Evolutionary conservation across 495 filamentous ascomycete genomes (phyloP).

Genomic region (Apiosordaria backusii): DNA sequence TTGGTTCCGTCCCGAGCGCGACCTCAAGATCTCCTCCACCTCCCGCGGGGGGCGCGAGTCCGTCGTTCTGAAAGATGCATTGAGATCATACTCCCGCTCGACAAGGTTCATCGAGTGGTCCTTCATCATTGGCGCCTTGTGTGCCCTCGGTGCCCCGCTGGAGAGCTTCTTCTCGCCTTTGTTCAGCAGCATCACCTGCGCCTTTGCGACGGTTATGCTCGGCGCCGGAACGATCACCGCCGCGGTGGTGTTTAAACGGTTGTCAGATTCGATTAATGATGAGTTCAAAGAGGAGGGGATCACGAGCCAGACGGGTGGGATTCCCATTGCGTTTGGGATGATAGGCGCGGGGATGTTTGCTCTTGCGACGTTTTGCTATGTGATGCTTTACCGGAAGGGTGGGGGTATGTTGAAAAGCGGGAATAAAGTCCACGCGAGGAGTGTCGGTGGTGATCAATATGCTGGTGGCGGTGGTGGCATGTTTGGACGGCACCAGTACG

Average conservation of each 20-base stretch:
- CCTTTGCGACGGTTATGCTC: slow-evolving; percentile 28
- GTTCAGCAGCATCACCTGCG: slow-evolving; percentile 20
- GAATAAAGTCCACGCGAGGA: slow-evolving; percentile 10
- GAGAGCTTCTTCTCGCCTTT: slow-evolving; percentile 23
- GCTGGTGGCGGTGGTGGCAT: slow-evolving; percentile 8
- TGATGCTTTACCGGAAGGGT: slow-evolving; percentile 5
- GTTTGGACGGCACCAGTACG: slow-evolving; percentile 33
- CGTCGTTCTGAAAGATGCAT: slow-evolving; percentile 21
- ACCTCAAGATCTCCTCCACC: slow-evolving; percentile 32
- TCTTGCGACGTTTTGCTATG: slow-evolving; percentile 19
- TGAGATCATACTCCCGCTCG: slow-evolving; percentile 22
- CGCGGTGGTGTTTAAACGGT: slow-evolving; percentile 25
- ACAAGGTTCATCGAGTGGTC: slow-evolving; percentile 31
- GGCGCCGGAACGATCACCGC: slow-evolving; percentile 30
- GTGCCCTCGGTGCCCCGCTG: slow-evolving; percentile 24
- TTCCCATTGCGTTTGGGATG: slow-evolving; percentile 29
- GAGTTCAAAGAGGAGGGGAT: slow-evolving; percentile 29
- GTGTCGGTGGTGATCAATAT: slow-evolving; percentile 1
- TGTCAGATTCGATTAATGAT: slow-evolving; percentile 29
- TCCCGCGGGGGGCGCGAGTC: slow-evolving; percentile 23
- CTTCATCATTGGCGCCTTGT: slow-evolving; percentile 29
- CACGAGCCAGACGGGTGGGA: slow-evolving; percentile 18
- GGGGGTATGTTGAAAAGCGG: neutral
- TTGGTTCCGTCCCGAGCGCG: slow-evolving; percentile 32
- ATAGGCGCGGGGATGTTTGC: slow-evolving; percentile 24